Percentiles rank a stretch among this genome's conserved stretches.
These are phyloP conservation scores for Fusarium caatingaense DNA, from an alignment of 2,329 filamentous ascomycete genomes.

Conservation along the genomic window DNA sequence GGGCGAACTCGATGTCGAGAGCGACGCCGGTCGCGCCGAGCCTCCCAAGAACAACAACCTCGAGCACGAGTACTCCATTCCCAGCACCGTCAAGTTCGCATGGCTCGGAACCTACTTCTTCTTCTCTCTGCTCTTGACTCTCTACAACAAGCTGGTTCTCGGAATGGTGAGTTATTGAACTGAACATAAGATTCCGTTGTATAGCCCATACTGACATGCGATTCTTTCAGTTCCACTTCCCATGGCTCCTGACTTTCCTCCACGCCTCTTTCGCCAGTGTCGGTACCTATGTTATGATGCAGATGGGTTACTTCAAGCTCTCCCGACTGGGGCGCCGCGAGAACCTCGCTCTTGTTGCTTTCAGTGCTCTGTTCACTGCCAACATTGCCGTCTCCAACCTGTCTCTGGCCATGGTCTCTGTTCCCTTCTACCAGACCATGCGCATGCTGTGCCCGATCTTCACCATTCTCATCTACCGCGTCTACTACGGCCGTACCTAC, in stretches of 20 bases:
- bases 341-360: constrained; percentile 66
- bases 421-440: constrained; percentile 75
- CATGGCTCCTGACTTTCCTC: constrained; percentile 70
- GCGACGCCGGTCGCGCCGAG: constrained; percentile 45
- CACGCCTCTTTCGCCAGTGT: constrained; percentile 67
- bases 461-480: constrained; percentile 70
- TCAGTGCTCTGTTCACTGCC: constrained; percentile 70
- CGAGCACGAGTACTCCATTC: constrained; percentile 59
- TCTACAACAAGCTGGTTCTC: constrained; percentile 70
- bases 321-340: constrained; percentile 64
- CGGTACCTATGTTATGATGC: constrained; percentile 66
- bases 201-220: constrained; percentile 32
- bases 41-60: constrained; percentile 51
- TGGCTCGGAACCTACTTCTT: constrained; percentile 66
- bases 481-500: constrained; percentile 67
- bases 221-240: constrained; percentile 63
- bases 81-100: constrained; percentile 59
- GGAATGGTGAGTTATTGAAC: constrained; percentile 55
- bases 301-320: constrained; percentile 63
- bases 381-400: constrained; percentile 74
- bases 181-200: too few relatives aligned
- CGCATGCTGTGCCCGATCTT: constrained; percentile 71
- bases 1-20: constrained; percentile 50
- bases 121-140: constrained; percentile 60
- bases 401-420: constrained; percentile 70